Conservation (phyloP, 2,329 filamentous ascomycete genomes). For the Pseudogymnoascus destructans region DNA sequence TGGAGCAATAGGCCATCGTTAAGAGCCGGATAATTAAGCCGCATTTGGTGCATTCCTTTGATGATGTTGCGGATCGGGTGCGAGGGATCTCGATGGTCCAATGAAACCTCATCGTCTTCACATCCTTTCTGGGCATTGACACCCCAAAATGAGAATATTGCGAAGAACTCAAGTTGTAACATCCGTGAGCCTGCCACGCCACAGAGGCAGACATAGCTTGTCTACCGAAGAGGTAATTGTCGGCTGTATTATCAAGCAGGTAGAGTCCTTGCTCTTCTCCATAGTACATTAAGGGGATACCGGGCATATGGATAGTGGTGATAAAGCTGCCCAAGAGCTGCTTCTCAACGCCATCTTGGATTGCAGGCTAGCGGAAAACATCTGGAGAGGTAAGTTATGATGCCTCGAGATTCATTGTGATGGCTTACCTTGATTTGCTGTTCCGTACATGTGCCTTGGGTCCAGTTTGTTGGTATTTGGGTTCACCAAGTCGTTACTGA, state of each 20-base stretch:
- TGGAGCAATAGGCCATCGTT: constrained; percentile 45
- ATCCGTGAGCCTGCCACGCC: constrained; percentile 52
- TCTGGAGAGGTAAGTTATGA: constrained; percentile 41
- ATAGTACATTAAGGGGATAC: constrained; percentile 47
- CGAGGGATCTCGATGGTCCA: constrained; percentile 50
- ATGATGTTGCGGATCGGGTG: constrained; percentile 46
- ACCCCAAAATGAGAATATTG: constrained; percentile 45
- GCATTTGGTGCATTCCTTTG: constrained; percentile 48
- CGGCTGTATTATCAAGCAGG: constrained; percentile 47
- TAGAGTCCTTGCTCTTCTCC: constrained; percentile 55
- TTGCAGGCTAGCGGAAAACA: constrained; percentile 50
- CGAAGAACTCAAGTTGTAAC: constrained; percentile 41
- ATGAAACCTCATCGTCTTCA: constrained; percentile 40
- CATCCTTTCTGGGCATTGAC: constrained; percentile 41
- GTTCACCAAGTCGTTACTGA: constrained; percentile 47
- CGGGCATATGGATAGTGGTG: constrained; percentile 45
- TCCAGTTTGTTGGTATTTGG: constrained; percentile 47
- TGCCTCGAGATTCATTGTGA: constrained; percentile 31
- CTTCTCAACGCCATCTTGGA: constrained; percentile 42
- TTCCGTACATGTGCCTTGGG: constrained; percentile 50
- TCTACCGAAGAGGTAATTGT: constrained; percentile 52
- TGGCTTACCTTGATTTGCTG: constrained; percentile 36
- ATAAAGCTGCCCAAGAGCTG: constrained; percentile 47
- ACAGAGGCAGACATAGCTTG: constrained; percentile 47
- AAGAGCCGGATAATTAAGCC: constrained; percentile 40